phyloP scores from a whole-genome alignment of 306 rosid species.

The Inga laurina region DNA sequence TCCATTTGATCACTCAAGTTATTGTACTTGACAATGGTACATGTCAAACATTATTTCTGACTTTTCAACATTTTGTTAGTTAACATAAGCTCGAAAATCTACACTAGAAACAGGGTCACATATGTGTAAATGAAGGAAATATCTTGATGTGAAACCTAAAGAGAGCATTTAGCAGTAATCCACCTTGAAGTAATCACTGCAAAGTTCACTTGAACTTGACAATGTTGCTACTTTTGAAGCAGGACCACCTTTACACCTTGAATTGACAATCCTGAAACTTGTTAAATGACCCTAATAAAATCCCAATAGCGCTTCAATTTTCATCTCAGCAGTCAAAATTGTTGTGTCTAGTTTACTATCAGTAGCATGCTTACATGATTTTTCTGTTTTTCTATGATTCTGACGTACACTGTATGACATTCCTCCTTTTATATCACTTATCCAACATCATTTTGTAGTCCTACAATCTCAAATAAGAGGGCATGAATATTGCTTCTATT shows the following conservation, averaged over 20 bases:
- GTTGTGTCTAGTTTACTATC: not conserved
- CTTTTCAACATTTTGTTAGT: not conserved
- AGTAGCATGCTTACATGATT: not conserved
- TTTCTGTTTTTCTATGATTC: not conserved
- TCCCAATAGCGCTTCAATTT: not conserved
- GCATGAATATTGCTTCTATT: too few relatives aligned
- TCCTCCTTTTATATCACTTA: slow-evolving; percentile 6
- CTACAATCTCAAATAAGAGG: too few relatives aligned
- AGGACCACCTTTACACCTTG: not conserved
- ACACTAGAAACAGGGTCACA: too few relatives aligned
- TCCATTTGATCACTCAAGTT: not conserved
- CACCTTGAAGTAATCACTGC: not conserved
- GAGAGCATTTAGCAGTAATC: not conserved
- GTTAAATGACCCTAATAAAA: not conserved
- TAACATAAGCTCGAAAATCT: too few relatives aligned
- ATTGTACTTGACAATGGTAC: not conserved
- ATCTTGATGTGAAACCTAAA: too few relatives aligned
- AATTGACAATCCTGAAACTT: not conserved
- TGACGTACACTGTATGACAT: not conserved
- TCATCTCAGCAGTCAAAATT: not conserved
- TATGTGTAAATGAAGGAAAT: too few relatives aligned
- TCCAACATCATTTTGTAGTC: not conserved
- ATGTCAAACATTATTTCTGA: not conserved
- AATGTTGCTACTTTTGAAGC: not conserved
- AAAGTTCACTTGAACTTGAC: too few relatives aligned